Conservation (phyloP, 2,329 filamentous ascomycete species). For the Cercospora nicotianae region DNA sequence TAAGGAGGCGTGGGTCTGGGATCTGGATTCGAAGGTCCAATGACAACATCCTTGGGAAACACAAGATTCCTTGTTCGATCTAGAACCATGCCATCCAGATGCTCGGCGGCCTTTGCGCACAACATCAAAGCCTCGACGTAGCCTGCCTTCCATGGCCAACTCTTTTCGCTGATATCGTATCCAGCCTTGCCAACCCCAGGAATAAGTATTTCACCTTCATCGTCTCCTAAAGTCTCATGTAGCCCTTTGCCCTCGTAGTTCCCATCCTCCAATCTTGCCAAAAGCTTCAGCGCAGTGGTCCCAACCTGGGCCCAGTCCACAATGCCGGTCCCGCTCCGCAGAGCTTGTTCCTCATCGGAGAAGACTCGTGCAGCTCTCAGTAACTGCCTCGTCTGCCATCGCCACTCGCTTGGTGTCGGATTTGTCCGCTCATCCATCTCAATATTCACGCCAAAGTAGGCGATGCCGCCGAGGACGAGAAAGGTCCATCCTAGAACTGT, state of each 20-base stretch:
- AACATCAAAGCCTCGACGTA: conserved; percentile 83
- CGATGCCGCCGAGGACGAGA: conserved; percentile 59
- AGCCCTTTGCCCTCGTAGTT: conserved; percentile 68
- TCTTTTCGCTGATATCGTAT: conserved; percentile 71
- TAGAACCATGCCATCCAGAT: conserved; percentile 74
- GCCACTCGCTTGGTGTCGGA: conserved; percentile 83
- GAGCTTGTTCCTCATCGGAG: conserved; percentile 52
- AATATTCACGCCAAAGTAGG: conserved; percentile 67
- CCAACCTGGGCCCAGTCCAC: conserved; percentile 71
- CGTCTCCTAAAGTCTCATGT: conserved; percentile 55
- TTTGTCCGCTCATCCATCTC: conserved; percentile 73
- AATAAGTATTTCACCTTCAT: conserved; percentile 38
- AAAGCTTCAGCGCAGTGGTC: conserved; percentile 58
- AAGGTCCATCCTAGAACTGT: conserved; percentile 66
- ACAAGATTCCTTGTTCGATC: conserved; percentile 66
- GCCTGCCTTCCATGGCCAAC: conserved; percentile 79
- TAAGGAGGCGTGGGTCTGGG: conserved; percentile 71
- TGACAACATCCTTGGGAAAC: conserved; percentile 71
- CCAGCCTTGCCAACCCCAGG: conserved; percentile 58
- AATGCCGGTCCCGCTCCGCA: conserved; percentile 56
- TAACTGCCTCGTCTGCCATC: conserved; percentile 65
- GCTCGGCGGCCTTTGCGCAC: conserved; percentile 72
- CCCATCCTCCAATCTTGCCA: conserved; percentile 69
- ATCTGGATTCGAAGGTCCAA: conserved; percentile 79
- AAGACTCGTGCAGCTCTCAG: conserved; percentile 59